These are phyloP conservation scores for Chrysoporthe puriensis DNA, from an alignment of 2,329 filamentous ascomycete species.

Conservation along the genomic window DNA sequence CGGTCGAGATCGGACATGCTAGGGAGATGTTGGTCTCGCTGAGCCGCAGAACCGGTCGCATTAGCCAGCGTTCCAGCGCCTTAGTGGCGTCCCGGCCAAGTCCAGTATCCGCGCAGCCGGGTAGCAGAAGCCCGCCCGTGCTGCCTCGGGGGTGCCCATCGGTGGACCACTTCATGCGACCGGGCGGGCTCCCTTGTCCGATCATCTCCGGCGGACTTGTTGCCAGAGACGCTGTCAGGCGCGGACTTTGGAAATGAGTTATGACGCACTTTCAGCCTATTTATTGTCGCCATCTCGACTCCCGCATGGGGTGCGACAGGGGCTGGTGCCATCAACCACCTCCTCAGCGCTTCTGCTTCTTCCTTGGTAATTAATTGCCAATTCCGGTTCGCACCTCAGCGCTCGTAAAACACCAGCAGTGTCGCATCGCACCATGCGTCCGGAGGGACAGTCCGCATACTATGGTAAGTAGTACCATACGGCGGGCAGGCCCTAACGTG, in stretches of 20 bases:
- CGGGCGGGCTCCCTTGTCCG: background rate
- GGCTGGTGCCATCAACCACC: background rate
- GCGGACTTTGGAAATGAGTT: background rate
- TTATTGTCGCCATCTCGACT: background rate
- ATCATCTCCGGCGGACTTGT: conserved; percentile 3
- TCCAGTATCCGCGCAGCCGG: background rate
- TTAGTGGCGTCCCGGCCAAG: background rate
- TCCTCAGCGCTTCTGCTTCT: background rate
- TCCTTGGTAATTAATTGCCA: background rate
- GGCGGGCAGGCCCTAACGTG: background rate
- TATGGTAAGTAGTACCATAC: background rate
- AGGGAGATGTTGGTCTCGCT: background rate
- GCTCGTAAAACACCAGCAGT: background rate
- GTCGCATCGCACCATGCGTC: background rate
- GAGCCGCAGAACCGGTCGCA: conserved; percentile 2
- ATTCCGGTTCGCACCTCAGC: background rate
- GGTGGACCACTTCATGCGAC: conserved; percentile 1
- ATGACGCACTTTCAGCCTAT: background rate
- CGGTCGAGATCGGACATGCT: background rate
- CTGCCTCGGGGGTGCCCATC: background rate
- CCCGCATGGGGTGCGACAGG: background rate
- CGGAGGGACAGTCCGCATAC: no score
- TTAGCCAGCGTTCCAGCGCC: background rate
- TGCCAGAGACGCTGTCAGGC: background rate
- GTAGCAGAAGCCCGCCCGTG: background rate